phyloP scores from a whole-genome alignment of 108 stramenopile species.

The Aurantiochytrium sp. region DNA sequence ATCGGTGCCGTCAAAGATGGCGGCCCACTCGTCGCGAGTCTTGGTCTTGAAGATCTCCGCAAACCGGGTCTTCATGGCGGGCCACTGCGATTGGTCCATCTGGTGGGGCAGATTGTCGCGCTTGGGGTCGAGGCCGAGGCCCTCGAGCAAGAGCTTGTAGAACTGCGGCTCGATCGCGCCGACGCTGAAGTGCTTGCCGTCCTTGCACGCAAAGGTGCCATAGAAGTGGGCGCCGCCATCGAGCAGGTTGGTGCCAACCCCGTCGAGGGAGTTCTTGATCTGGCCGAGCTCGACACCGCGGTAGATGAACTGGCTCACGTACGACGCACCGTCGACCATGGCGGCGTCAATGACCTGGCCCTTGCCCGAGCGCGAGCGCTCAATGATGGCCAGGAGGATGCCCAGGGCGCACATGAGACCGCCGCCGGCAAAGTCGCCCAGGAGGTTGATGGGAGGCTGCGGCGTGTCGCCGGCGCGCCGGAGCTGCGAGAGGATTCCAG shows the following conservation, averaged over 20 bases:
- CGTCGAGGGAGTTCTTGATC: background rate
- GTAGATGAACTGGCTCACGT: background rate
- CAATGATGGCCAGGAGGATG: conserved; percentile 5
- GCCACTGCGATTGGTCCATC: conserved; percentile 1
- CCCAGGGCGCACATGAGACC: conserved; percentile 4
- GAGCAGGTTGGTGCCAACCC: conserved; percentile 14
- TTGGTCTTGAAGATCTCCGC: background rate
- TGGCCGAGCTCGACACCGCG: background rate
- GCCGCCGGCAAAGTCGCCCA: conserved; percentile 27
- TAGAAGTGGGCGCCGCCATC: conserved; percentile 24
- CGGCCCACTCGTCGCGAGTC: conserved; percentile 10
- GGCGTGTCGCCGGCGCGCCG: background rate
- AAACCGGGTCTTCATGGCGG: conserved; percentile 5
- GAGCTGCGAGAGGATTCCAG: background rate
- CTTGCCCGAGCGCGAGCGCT: conserved; percentile 20
- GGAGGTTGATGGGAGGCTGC: background rate
- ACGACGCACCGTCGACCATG: conserved; percentile 27
- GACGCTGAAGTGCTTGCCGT: conserved; percentile 25
- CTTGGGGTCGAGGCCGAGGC: background rate
- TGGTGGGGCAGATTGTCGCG: conserved; percentile 12
- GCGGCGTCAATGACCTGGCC: conserved; percentile 23
- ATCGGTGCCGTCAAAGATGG: conserved; percentile 9
- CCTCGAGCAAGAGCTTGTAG: background rate
- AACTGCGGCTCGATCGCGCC: conserved; percentile 25
- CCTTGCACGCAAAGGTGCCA: conserved; percentile 1